These are phyloP conservation scores for Rhynchosporium agropyri DNA, from an alignment of 2,329 filamentous ascomycete genomes.

Conservation along the genomic window DNA sequence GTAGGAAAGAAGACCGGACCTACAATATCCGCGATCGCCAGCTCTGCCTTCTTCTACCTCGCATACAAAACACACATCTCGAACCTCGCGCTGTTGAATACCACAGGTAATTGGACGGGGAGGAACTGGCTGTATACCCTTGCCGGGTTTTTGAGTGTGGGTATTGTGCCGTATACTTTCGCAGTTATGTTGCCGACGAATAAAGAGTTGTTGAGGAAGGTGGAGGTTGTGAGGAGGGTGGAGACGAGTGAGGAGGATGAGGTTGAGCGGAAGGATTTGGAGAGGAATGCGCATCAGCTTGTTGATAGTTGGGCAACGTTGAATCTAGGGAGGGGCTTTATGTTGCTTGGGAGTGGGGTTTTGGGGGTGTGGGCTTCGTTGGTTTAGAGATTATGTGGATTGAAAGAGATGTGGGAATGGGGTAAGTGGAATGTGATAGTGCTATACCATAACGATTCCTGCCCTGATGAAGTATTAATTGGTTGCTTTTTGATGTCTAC, in stretches of 20 bases:
- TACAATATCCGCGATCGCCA: slow-evolving; percentile 46
- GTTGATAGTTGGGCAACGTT: slow-evolving; percentile 59
- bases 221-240: slow-evolving; percentile 44
- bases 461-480: too few species aligned
- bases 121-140: slow-evolving; percentile 44
- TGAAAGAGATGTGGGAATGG: too few species aligned
- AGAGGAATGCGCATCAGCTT: slow-evolving; percentile 53
- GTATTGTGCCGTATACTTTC: slow-evolving; percentile 55
- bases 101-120: background rate
- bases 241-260: slow-evolving; percentile 44
- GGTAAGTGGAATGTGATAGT: too few species aligned
- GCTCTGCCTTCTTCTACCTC: slow-evolving; percentile 50
- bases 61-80: slow-evolving; percentile 43
- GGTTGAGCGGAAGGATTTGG: slow-evolving; percentile 45
- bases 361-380: slow-evolving; percentile 33
- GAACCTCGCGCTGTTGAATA: background rate
- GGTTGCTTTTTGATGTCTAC: too few species aligned
- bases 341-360: slow-evolving; percentile 37
- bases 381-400: background rate
- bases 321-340: slow-evolving; percentile 50
- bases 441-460: too few species aligned
- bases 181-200: slow-evolving; percentile 51
- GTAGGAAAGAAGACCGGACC: slow-evolving; percentile 47
- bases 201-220: slow-evolving; percentile 50
- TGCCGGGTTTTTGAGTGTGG: slow-evolving; percentile 50